Percentiles rank a stretch among this genome's conserved stretches.
Evolutionary conservation across 169 alveolate species (phyloP).

Genomic region (Cryptosporidium muris): DNA sequence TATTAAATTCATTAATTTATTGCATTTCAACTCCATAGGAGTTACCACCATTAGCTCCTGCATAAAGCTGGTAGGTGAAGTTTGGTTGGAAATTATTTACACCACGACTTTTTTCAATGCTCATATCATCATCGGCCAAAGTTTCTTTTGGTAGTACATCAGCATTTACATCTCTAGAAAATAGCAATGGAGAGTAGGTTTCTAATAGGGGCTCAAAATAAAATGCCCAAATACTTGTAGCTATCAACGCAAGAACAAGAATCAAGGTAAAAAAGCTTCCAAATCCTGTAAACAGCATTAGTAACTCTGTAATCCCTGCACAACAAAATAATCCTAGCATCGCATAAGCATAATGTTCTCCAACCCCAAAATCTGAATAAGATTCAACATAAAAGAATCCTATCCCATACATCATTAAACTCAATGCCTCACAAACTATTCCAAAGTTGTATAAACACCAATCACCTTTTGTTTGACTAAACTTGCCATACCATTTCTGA

Average conservation of each 20-base stretch:
- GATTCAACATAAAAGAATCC: conserved; percentile 61
- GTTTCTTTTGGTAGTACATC: conserved; percentile 65
- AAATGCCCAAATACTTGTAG: conserved; percentile 53
- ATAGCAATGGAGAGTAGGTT: conserved; percentile 30
- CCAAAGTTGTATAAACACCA: conserved; percentile 66
- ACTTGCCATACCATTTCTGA: conserved; percentile 66
- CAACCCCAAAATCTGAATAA: conserved; percentile 61
- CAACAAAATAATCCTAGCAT: conserved; percentile 23
- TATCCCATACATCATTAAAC: conserved; percentile 53
- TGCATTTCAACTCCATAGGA: conserved; percentile 59
- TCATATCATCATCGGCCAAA: conserved; percentile 26
- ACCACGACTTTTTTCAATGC: conserved; percentile 41
- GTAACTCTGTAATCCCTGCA: conserved; percentile 45
- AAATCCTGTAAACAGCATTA: conserved; percentile 54
- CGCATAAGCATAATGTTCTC: conserved; percentile 67
- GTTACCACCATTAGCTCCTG: conserved; percentile 49
- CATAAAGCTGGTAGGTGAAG: conserved; percentile 58
- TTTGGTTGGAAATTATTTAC: conserved; percentile 54
- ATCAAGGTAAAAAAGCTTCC: conserved; percentile 51
- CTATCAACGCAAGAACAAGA: conserved; percentile 40
- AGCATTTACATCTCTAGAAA: conserved; percentile 57
- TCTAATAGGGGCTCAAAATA: conserved; percentile 49
- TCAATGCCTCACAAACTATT: conserved; percentile 49
- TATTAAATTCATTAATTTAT: neutral
- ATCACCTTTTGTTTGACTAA: conserved; percentile 61